phyloP scores from a whole-genome alignment of 345 rosid species.

The Citrus trifoliata region DNA sequence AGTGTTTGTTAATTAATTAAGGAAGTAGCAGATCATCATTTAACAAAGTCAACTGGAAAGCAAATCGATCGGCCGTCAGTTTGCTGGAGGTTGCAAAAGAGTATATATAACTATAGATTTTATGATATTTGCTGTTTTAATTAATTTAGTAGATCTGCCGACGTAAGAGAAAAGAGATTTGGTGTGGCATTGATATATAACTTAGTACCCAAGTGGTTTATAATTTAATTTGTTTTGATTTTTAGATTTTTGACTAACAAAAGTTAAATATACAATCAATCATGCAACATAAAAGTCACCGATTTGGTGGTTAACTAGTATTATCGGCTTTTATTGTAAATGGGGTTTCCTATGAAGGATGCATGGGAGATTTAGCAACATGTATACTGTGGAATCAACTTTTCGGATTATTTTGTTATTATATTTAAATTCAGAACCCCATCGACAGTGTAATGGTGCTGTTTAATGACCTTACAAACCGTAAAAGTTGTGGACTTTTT shows the following conservation, averaged over 20 bases:
- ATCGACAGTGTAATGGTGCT: neutral
- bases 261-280: too few relatives aligned
- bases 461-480: constrained; percentile 3
- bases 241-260: too few relatives aligned
- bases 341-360: too few relatives aligned
- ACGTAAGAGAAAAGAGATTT: neutral
- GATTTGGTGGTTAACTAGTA: too few relatives aligned
- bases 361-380: too few relatives aligned
- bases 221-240: neutral
- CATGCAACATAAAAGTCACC: too few relatives aligned
- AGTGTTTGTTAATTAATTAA: too few relatives aligned
- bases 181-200: neutral
- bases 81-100: neutral
- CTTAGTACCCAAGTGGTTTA: neutral
- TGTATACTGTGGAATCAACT: too few relatives aligned
- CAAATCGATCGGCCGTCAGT: neutral
- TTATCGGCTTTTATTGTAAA: too few relatives aligned
- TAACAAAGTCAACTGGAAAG: neutral
- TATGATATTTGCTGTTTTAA: neutral
- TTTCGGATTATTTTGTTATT: neutral
- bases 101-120: neutral
- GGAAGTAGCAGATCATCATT: neutral
- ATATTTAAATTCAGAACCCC: neutral
- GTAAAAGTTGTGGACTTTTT: constrained; percentile 19
- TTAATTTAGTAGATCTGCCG: neutral